Evolutionary conservation across 1,284 basidiomycete species (phyloP).

Genomic region (Ceratobasidium sp.): DNA sequence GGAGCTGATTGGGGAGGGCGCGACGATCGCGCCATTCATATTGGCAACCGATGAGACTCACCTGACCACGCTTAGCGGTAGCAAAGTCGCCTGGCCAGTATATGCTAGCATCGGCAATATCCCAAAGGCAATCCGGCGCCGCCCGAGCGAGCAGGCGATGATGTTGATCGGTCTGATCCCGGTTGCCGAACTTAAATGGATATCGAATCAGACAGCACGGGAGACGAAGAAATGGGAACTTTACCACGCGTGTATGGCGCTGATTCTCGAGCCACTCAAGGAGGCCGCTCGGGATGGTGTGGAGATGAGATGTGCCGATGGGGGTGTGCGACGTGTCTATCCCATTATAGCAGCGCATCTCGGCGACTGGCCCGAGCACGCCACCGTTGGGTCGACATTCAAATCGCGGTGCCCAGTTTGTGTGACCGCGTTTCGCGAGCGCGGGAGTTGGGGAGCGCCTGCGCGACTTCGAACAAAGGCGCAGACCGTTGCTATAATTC

Average conservation of each 20-base stretch:
- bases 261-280: slow-evolving; percentile 47
- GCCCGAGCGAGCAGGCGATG: slow-evolving; percentile 16
- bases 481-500: background rate
- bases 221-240: slow-evolving; percentile 31
- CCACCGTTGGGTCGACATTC: slow-evolving; percentile 41
- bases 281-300: slow-evolving; percentile 41
- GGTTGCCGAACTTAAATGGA: background rate
- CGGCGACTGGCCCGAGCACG: slow-evolving; percentile 52
- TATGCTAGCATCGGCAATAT: slow-evolving; percentile 47
- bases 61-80: slow-evolving; percentile 31
- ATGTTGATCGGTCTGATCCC: slow-evolving; percentile 44
- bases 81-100: slow-evolving; percentile 45
- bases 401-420: slow-evolving; percentile 25
- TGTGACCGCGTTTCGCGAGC: background rate
- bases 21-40: slow-evolving; percentile 40
- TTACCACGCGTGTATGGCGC: slow-evolving; percentile 50
- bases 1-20: slow-evolving; percentile 30
- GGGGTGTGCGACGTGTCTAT: slow-evolving; percentile 28
- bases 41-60: slow-evolving; percentile 36
- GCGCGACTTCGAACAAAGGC: background rate
- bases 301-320: slow-evolving; percentile 47
- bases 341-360: slow-evolving; percentile 50
- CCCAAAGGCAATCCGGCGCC: slow-evolving; percentile 23
- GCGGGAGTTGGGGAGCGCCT: background rate
- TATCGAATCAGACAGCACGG: slow-evolving; percentile 1